phyloP scores from a whole-genome alignment of 1,284 basidiomycete species.

The Fomitopsis schrenkii region DNA sequence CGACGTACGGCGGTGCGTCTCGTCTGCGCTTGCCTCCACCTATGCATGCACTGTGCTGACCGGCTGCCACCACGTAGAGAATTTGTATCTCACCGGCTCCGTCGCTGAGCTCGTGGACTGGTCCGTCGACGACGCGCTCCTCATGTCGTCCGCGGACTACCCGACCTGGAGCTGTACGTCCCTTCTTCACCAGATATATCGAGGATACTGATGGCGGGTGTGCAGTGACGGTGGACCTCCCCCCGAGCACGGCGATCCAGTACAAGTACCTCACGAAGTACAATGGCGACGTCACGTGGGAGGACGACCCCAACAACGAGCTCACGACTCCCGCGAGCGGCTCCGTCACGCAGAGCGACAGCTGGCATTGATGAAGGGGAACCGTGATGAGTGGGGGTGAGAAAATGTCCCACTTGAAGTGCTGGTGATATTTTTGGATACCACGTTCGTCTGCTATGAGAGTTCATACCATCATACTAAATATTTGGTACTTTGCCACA shows the following conservation, averaged over 20 bases:
- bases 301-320: conserved; percentile 39
- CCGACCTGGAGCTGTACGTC: conserved; percentile 69
- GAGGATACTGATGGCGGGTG: not conserved
- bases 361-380: conserved; percentile 29
- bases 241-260: conserved; percentile 46
- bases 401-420: not conserved
- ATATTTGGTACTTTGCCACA: too few relatives aligned
- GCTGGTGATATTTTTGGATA: too few relatives aligned
- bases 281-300: conserved; percentile 47
- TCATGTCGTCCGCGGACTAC: conserved; percentile 54
- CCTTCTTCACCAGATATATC: not conserved
- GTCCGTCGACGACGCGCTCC: conserved; percentile 56
- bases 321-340: conserved; percentile 35
- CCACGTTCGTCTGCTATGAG: too few relatives aligned
- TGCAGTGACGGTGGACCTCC: conserved; percentile 57
- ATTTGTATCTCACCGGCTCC: conserved; percentile 67
- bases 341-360: conserved; percentile 26
- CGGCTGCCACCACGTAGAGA: conserved; percentile 40
- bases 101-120: conserved; percentile 56
- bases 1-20: conserved; percentile 51
- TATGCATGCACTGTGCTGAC: not conserved
- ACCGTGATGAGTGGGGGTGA: not conserved
- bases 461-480: too few relatives aligned
- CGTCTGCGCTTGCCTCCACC: not conserved
- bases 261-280: conserved; percentile 72